Evolutionary conservation across 208 protist genomes (phyloP), one percentile per base, ranked within the genome.

Genomic region (Leishmania gerbilli): DNA sequence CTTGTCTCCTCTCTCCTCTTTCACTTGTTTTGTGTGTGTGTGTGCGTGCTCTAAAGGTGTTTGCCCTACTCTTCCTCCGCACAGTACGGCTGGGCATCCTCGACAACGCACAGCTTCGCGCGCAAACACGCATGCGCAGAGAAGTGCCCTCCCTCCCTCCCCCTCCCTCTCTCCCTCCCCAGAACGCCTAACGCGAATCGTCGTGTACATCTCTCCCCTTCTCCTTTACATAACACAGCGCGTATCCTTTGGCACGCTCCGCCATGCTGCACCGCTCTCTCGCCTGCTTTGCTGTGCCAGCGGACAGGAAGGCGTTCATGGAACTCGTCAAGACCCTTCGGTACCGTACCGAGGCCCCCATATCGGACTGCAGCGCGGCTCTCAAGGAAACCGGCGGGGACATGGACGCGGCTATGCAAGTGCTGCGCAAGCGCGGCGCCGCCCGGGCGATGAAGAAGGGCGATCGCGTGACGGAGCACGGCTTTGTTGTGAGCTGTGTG

Each of bases 291-390:
- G 84, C 80, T 47, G 80, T 85, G 76, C 83, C 80, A 21, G 84
- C 81, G 60, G 89, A 95, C 79, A 94, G 92, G 85, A 90, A 86
- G 77, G 88, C 90, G 13, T 95, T 96, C 84, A 89, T 97, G 90
- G 91, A 97, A 83, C 82, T 96, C 5, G 92, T 98, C 42, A 95
- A 91, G 87, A 91, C 92, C 19, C 91, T 98, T 8, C 94, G 96
- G 34, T 95, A 91, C 76, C 92, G 93, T 83, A 97, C 96, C 4
- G 94, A 96, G 89, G 95, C 96, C 3, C 91, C 94, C 58, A 95
- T 98, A 71, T 87, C 84, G n/a, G 94, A 98, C 87, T 97, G 94
- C 87, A 90, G 84, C 15, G 87, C 91, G 1, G 96, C 96, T 1
- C 77, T 98, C n/a, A 90, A 90, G 80, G 95, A 97, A 88, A 77